Evolutionary conservation across 176 grass and related monocot species (phyloP), one percentile per base, ranked within the genome.

Genomic region (Alopecurus myosuroides): DNA sequence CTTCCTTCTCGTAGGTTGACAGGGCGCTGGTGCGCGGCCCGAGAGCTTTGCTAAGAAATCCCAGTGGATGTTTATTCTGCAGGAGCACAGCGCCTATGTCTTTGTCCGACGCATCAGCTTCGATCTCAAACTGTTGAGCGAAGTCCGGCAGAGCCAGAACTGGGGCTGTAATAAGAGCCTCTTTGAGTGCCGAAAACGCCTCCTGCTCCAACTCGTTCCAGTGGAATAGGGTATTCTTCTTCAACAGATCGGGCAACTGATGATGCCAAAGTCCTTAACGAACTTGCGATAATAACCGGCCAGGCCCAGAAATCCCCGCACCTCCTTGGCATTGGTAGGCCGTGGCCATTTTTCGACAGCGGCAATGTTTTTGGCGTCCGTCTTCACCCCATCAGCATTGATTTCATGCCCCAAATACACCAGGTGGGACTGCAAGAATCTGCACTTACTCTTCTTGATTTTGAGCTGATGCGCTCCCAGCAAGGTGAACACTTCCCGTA

Each of bases 341-440:
- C 6, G 2, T 3, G 52, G 52, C 52, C 52, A 55, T 3, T 23
- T 9, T 0, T 9, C 10, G 2, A 55, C 20, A 6, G 8, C 52
- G 0, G 3, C 2, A 3, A 55, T 55, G 8, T n/a, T n/a, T 1
- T 55, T 55, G 2, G 0, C 3, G 2, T 55, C 52, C 0, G 52
- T 55, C 0, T 22, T 7, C 2, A 55, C 20, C 0, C 20, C 52
- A 0, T n/a, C 20, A 0, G 7, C 20, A 7, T 22, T 55, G 8
- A 55, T 23, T 1, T 55, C 52, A 10, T 55, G 52, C 0, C 52
- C 52, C 2, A 55, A 9, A 0, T 55, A 55, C 0, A 55, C 7
- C 2, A 22, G 3, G 0, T 0, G 0, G 0, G 52, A 0, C 19
- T 55, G 52, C 0, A n/a, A 23, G 8, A 55, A 55, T 10, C 23